A percentile compares a stretch with the other conserved stretches of the same genome.
phyloP scores from a whole-genome alignment of 176 grass and related monocot species.

The Oryza glaberrima region DNA sequence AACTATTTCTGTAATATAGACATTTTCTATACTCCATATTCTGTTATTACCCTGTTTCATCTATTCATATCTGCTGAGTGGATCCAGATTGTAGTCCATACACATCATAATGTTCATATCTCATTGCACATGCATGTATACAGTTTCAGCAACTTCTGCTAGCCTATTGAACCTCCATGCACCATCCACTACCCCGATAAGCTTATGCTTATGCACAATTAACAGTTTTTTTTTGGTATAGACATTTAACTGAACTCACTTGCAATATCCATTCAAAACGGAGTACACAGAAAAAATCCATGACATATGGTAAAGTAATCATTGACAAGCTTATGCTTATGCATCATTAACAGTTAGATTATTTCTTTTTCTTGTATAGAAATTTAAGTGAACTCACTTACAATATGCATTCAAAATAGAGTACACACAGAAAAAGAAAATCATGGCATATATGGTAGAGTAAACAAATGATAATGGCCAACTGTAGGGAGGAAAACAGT shows the following conservation, averaged over 20 bases:
- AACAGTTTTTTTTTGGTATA: neutral
- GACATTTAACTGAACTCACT: neutral
- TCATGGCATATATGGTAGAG: neutral
- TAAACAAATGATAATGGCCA: slow-evolving; percentile 25
- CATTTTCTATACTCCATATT: neutral
- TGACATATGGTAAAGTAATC: neutral
- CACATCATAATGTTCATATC: neutral
- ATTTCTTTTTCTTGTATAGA: neutral
- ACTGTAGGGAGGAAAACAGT: slow-evolving; percentile 31
- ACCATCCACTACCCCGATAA: neutral
- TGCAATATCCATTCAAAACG: neutral
- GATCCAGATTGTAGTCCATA: neutral
- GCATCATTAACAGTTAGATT: slow-evolving; percentile 3
- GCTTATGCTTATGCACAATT: neutral
- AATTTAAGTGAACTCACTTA: neutral
- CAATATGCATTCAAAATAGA: neutral
- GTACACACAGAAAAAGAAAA: neutral
- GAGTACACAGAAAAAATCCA: neutral
- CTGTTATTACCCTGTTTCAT: neutral
- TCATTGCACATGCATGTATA: slow-evolving; percentile 1
- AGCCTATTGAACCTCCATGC: neutral
- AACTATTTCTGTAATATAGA: neutral
- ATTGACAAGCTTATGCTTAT: neutral
- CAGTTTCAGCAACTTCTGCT: neutral
- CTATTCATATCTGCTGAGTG: neutral